Evolutionary conservation across 306 rosid genomes (phyloP).

Genomic region (Luffa aegyptiaca): DNA sequence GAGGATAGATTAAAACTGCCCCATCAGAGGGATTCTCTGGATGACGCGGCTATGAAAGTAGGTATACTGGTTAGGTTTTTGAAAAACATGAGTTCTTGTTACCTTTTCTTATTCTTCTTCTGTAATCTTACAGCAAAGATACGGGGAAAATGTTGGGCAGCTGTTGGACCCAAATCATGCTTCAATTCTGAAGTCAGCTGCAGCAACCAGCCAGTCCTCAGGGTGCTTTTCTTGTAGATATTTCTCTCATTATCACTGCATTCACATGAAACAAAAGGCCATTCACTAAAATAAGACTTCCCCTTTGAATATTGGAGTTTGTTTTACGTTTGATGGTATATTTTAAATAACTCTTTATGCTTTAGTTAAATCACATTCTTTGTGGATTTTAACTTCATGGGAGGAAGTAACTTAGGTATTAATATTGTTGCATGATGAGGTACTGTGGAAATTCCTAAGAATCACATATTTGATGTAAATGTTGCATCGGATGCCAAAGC

Average conservation of each 20-base stretch:
- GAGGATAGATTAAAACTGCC: constrained; percentile 88
- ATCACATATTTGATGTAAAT: background rate
- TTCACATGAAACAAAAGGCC: background rate
- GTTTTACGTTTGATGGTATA: background rate
- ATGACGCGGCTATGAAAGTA: constrained; percentile 85
- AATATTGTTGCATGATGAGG: background rate
- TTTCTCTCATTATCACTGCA: background rate
- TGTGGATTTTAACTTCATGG: background rate
- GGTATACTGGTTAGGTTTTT: constrained; percentile 15
- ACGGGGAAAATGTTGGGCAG: constrained; percentile 82
- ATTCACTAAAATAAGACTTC: background rate
- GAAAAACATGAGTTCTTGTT: constrained; percentile 3
- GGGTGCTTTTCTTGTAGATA: constrained; percentile 41
- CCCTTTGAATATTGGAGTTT: background rate
- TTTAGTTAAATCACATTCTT: background rate
- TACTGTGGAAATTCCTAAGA: background rate
- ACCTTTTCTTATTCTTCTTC: constrained; percentile 18
- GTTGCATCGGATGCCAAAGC: background rate
- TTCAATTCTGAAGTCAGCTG: constrained; percentile 78
- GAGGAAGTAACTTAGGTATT: background rate
- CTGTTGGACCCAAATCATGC: constrained; percentile 81
- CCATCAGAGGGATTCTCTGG: constrained; percentile 81
- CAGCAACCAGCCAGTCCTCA: constrained; percentile 82
- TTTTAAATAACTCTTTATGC: background rate
- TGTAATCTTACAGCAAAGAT: constrained; percentile 61